A percentile compares a stretch with the other conserved stretches of the same genome.
Conservation (phyloP, 2,329 filamentous ascomycete species). For the Talaromyces rugulosus region DNA sequence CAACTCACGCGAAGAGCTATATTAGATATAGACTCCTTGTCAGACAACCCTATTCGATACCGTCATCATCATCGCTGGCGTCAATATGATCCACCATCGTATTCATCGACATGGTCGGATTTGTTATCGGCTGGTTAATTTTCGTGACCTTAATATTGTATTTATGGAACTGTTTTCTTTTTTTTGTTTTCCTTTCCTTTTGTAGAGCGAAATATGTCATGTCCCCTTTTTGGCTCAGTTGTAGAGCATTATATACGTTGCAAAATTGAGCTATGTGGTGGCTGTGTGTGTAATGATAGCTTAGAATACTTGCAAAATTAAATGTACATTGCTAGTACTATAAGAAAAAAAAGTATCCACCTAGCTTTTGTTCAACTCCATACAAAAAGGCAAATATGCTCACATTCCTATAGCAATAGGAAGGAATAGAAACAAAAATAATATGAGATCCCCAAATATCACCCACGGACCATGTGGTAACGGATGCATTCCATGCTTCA, state of each 20-base stretch:
- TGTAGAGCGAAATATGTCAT: neutral
- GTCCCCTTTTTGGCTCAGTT: neutral
- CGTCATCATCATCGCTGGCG: neutral
- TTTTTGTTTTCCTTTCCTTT: neutral
- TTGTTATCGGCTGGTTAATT: neutral
- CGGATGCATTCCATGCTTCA: neutral
- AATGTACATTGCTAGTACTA: neutral
- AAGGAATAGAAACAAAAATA: neutral
- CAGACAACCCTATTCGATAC: neutral
- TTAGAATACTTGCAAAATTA: neutral
- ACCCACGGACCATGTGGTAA: neutral
- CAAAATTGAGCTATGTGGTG: neutral
- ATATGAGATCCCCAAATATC: neutral
- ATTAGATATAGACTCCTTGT: neutral
- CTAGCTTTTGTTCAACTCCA: neutral
- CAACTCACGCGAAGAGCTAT: constrained; percentile 2
- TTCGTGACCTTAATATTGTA: neutral
- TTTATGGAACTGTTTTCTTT: neutral
- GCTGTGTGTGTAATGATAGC: neutral
- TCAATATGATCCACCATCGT: neutral
- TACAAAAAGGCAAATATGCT: neutral
- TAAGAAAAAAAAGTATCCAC: neutral
- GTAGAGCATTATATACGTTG: neutral
- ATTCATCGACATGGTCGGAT: neutral
- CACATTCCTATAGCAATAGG: neutral